phyloP scores from a whole-genome alignment of 2,329 filamentous ascomycete genomes.

The Epichloe uncinata region DNA sequence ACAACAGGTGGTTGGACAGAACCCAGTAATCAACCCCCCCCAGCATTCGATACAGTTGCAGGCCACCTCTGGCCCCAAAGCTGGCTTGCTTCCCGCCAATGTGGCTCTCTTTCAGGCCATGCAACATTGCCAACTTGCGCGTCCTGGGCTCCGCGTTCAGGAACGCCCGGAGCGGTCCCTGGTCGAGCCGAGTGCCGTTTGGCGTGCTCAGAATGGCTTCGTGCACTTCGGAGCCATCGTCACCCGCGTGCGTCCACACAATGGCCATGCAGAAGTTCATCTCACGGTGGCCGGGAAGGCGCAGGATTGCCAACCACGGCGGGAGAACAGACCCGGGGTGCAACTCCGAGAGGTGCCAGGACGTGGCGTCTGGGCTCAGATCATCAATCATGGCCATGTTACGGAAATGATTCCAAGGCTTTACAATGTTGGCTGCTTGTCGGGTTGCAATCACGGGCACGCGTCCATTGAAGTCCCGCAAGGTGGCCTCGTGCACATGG shows the following conservation, averaged over 20 bases:
- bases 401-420: conserved; percentile 7
- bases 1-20: conserved; percentile 2
- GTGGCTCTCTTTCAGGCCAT: conserved; percentile 7
- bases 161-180: conserved; percentile 5
- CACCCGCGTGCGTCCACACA: conserved; percentile 5
- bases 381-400: conserved; percentile 4
- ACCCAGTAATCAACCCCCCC: conserved; percentile 6
- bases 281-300: conserved; percentile 7
- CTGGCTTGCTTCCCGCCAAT: conserved; percentile 7
- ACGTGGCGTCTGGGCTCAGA: not conserved
- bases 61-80: conserved; percentile 4
- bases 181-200: conserved; percentile 4
- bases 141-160: conserved; percentile 4
- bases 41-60: conserved; percentile 4
- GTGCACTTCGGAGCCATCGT: conserved; percentile 1
- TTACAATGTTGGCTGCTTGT: conserved; percentile 6
- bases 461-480: conserved; percentile 4
- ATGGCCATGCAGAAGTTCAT: conserved; percentile 7
- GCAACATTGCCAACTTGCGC: conserved; percentile 6
- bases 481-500: conserved; percentile 6
- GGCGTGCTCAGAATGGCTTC: conserved; percentile 5
- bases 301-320: conserved; percentile 5
- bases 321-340: conserved; percentile 4
- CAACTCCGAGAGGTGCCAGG: conserved; percentile 3
- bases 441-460: conserved; percentile 7